Evolutionary conservation across 2,329 filamentous ascomycete species (phyloP).

Genomic region (Aspergillus sp.): DNA sequence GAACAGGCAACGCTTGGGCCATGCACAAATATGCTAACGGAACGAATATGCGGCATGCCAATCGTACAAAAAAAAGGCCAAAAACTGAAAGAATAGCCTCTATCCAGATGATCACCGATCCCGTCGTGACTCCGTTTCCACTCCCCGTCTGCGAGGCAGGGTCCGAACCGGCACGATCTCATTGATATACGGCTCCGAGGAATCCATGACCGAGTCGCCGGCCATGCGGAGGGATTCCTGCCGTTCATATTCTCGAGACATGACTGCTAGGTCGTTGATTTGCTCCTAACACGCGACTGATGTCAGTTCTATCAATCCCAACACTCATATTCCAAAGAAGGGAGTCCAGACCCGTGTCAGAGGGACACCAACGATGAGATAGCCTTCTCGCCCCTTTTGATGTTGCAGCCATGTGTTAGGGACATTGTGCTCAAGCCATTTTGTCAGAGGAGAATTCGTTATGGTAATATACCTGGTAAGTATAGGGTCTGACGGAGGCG

Average conservation of each 20-base stretch:
- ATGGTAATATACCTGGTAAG: conserved; percentile 41
- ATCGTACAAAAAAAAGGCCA: background rate
- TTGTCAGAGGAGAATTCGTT: background rate
- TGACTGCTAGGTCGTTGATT: conserved; percentile 49
- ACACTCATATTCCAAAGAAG: background rate
- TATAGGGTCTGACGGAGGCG: conserved; percentile 47
- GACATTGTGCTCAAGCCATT: conserved; percentile 3
- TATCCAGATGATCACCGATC: conserved; percentile 5
- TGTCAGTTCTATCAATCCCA: background rate
- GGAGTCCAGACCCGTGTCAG: conserved; percentile 42
- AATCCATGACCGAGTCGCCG: conserved; percentile 22
- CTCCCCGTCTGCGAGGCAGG: conserved; percentile 28
- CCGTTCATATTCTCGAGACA: conserved; percentile 49
- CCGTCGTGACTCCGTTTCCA: conserved; percentile 30
- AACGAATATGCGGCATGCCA: background rate
- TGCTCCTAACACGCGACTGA: conserved; percentile 37
- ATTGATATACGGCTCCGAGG: conserved; percentile 43
- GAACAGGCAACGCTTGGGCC: background rate
- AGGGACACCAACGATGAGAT: conserved; percentile 46
- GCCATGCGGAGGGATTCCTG: conserved; percentile 48
- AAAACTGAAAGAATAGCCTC: background rate
- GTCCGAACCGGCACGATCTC: conserved; percentile 39
- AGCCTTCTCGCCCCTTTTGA: conserved; percentile 48
- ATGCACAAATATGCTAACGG: background rate
- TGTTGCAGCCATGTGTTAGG: conserved; percentile 25